Conservation (phyloP, 331 rosid species). For the Rhamnella rubrinervis region DNA sequence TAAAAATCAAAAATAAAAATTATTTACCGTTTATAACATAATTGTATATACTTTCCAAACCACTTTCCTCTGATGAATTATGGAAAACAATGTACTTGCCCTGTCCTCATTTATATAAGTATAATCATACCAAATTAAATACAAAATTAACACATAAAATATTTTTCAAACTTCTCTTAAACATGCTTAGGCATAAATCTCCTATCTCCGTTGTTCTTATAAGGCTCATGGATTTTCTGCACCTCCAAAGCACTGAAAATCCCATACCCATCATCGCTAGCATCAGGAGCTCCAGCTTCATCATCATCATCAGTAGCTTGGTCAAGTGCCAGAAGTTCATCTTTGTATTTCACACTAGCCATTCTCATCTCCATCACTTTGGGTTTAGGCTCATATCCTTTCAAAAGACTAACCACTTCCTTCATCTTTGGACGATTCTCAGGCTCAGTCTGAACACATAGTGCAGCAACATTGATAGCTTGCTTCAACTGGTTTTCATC, state of each 20-base stretch:
- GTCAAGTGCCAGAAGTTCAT: constrained; percentile 54
- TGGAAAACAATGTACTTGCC: no score
- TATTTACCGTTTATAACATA: no score
- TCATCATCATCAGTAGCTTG: constrained; percentile 47
- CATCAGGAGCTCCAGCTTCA: constrained; percentile 13
- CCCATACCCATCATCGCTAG: constrained; percentile 54
- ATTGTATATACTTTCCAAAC: no score
- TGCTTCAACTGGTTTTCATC: constrained; percentile 63
- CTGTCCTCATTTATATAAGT: background rate
- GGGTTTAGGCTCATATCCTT: constrained; percentile 49
- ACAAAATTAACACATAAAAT: background rate
- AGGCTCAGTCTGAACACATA: constrained; percentile 68
- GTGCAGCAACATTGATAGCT: constrained; percentile 58
- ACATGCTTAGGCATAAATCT: constrained; percentile 17
- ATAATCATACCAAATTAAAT: background rate
- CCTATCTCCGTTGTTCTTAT: constrained; percentile 24
- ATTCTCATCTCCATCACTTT: constrained; percentile 39
- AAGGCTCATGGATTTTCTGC: constrained; percentile 57
- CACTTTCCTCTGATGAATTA: no score
- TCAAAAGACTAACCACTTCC: constrained; percentile 67
- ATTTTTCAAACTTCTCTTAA: background rate
- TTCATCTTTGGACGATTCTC: constrained; percentile 74
- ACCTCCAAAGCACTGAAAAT: constrained; percentile 78
- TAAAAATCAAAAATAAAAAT: no score
- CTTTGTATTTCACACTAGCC: constrained; percentile 45